Conservation (phyloP, 176 grass and related monocot genomes). For the Aechmea fasciata region DNA sequence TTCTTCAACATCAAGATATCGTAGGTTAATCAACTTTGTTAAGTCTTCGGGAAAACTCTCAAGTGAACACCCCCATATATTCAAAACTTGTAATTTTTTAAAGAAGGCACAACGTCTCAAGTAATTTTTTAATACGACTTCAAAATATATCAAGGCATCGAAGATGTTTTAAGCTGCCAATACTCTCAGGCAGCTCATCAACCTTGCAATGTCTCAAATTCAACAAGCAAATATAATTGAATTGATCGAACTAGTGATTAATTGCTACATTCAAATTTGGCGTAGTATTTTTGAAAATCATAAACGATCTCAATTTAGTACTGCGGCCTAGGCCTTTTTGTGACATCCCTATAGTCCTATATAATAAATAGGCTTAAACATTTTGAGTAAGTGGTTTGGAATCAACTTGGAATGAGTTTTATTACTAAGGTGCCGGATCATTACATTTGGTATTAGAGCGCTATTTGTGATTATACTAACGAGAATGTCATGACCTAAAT, state of each 20-base stretch:
- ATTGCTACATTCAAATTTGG: neutral
- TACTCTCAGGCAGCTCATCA: neutral
- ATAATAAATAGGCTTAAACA: no score
- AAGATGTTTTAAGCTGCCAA: constrained; percentile 23
- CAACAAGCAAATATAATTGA: neutral
- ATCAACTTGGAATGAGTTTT: no score
- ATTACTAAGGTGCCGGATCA: no score
- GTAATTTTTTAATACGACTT: constrained; percentile 6
- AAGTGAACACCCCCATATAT: constrained; percentile 25
- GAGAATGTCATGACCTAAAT: no score
- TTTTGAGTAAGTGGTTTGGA: no score
- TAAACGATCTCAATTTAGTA: neutral
- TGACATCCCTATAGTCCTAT: no score
- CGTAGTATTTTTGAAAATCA: neutral
- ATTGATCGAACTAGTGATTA: neutral
- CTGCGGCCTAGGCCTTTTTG: neutral
- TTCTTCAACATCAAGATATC: constrained; percentile 20
- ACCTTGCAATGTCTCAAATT: neutral
- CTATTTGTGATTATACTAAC: no score
- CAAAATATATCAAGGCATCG: constrained; percentile 32
- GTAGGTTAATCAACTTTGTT: constrained; percentile 34
- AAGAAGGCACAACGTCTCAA: constrained; percentile 24
- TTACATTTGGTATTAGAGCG: no score
- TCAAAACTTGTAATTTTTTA: constrained; percentile 32
- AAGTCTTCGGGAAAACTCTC: constrained; percentile 19